phyloP scores from a whole-genome alignment of 1,284 basidiomycete genomes.

The Stereum hirsutum region DNA sequence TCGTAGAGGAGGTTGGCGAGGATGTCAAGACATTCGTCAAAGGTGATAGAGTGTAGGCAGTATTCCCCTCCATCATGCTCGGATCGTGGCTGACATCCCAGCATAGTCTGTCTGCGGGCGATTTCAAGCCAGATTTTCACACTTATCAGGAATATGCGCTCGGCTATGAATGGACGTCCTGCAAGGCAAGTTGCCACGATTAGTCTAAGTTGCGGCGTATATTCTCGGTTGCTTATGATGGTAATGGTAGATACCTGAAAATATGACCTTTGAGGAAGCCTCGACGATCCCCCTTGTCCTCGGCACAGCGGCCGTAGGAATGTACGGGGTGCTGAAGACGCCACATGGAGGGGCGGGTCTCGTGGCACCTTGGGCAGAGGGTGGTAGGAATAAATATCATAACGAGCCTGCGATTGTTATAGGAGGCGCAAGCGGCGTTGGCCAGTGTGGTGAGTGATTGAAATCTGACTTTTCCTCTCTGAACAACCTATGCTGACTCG shows the following conservation, averaged over 20 bases:
- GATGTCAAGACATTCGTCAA: constrained; percentile 23
- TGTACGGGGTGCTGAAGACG: constrained; percentile 18
- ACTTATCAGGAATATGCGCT: constrained; percentile 20
- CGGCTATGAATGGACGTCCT: constrained; percentile 13
- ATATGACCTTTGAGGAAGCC: constrained; percentile 21
- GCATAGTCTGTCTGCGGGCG: too few species aligned
- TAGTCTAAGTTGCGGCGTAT: too few species aligned
- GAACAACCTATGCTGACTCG: not conserved
- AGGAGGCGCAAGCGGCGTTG: constrained; percentile 26
- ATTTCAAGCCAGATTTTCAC: constrained; percentile 6
- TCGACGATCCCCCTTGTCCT: constrained; percentile 21
- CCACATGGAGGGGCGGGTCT: constrained; percentile 11
- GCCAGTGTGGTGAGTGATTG: constrained; percentile 21
- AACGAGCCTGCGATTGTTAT: constrained; percentile 23
- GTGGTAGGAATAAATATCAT: constrained; percentile 14
- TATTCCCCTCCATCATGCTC: too few species aligned
- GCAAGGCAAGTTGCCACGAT: constrained; percentile 12
- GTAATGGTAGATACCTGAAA: constrained; percentile 19
- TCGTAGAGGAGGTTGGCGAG: constrained; percentile 27
- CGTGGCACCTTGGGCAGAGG: constrained; percentile 16
- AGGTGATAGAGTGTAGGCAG: constrained; percentile 30
- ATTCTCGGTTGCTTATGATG: not conserved
- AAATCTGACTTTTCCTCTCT: too few species aligned
- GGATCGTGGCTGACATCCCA: too few species aligned
- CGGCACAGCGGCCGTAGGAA: constrained; percentile 16